Conservation (phyloP, 169 alveolate species). For the Theileria luwenshuni region DNA sequence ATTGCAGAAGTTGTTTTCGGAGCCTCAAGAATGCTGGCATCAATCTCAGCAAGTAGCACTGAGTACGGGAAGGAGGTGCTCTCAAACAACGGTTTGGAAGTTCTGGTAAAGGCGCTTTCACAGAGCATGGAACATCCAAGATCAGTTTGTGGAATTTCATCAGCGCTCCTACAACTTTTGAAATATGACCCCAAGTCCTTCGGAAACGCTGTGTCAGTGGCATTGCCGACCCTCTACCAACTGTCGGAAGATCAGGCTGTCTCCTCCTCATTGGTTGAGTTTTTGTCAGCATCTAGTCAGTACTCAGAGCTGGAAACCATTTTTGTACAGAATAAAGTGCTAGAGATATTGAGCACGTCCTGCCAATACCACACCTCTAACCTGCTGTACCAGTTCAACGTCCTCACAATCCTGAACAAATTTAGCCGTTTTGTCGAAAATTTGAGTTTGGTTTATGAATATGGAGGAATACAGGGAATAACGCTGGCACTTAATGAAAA, state of each 20-base stretch:
- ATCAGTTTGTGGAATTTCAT: conserved; percentile 82
- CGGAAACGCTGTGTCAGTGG: conserved; percentile 77
- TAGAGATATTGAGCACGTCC: conserved; percentile 88
- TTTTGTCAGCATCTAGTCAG: conserved; percentile 83
- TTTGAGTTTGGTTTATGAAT: conserved; percentile 82
- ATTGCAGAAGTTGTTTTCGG: conserved; percentile 82
- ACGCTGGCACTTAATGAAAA: conserved; percentile 80
- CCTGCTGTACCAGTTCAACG: conserved; percentile 79
- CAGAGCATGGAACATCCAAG: conserved; percentile 79
- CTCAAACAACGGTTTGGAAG: conserved; percentile 84
- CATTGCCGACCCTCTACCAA: conserved; percentile 83
- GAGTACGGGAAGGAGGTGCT: conserved; percentile 81
- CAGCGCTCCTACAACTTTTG: conserved; percentile 74
- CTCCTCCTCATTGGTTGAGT: conserved; percentile 69
- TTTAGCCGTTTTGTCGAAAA: conserved; percentile 80
- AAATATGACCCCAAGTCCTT: conserved; percentile 76
- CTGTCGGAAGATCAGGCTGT: conserved; percentile 82
- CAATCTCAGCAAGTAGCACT: conserved; percentile 83
- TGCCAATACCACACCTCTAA: conserved; percentile 86
- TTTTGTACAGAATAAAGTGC: conserved; percentile 82
- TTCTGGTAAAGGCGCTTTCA: conserved; percentile 85
- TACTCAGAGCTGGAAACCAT: conserved; percentile 84
- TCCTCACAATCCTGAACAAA: conserved; percentile 81
- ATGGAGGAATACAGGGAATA: conserved; percentile 88
- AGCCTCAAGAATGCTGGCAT: conserved; percentile 85